phyloP scores from a whole-genome alignment of 371 early-diverging fungal genomes.

The Rhizopus delemar region DNA sequence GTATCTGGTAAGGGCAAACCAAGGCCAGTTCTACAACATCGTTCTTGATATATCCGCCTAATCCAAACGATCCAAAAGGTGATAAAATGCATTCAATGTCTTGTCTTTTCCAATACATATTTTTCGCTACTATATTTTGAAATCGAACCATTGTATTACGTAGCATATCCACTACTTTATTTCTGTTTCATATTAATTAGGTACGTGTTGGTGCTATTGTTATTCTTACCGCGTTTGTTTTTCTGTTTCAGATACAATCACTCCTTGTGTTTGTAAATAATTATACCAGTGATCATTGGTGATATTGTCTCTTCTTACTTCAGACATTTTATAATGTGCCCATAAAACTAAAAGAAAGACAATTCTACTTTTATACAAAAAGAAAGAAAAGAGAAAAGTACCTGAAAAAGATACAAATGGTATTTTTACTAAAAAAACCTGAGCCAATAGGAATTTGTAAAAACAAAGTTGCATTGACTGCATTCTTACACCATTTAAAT shows the following conservation, averaged over 20 bases:
- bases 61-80: slow-evolving; percentile 42
- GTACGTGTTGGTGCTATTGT: background rate
- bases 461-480: too few species aligned
- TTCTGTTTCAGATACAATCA: slow-evolving; percentile 9
- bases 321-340: background rate
- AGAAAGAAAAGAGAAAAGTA: too few species aligned
- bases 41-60: slow-evolving; percentile 29
- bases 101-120: slow-evolving; percentile 6
- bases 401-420: too few species aligned
- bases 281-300: slow-evolving; percentile 9
- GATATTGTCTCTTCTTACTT: background rate
- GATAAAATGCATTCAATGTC: slow-evolving; percentile 18
- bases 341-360: too few species aligned
- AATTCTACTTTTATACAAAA: too few species aligned
- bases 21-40: slow-evolving; percentile 43
- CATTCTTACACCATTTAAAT: too few species aligned
- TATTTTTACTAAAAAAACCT: too few species aligned
- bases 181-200: slow-evolving; percentile 1
- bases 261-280: slow-evolving; percentile 3
- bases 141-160: background rate
- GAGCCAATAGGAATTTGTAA: too few species aligned
- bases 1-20: slow-evolving; percentile 25
- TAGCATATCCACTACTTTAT: slow-evolving; percentile 7
- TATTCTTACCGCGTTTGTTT: slow-evolving; percentile 7
- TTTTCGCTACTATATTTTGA: background rate